Conservation (phyloP, 257 asterid genomes). For the Phtheirospermum japonicum region DNA sequence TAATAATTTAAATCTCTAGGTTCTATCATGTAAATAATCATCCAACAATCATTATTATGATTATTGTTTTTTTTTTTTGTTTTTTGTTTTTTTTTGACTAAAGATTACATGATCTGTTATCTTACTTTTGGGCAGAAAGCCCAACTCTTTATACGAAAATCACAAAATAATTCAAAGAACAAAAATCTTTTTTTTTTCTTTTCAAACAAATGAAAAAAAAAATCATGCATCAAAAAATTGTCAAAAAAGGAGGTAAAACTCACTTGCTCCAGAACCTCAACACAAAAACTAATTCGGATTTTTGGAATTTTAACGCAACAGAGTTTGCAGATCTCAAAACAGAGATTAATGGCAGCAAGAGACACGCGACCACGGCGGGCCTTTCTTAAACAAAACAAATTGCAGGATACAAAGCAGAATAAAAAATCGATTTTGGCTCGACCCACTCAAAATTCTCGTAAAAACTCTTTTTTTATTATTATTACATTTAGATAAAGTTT, state of each 20-base stretch:
- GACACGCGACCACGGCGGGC: too few species aligned
- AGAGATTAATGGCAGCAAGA: not conserved
- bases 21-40: too few species aligned
- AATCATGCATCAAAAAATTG: slow-evolving; percentile 20
- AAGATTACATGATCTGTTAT: too few species aligned
- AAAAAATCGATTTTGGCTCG: slow-evolving; percentile 14
- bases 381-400: not conserved
- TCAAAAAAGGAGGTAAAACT: slow-evolving; percentile 18
- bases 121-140: too few species aligned
- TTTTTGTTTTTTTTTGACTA: too few species aligned
- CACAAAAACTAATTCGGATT: slow-evolving; percentile 23
- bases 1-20: too few species aligned
- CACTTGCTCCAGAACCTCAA: slow-evolving; percentile 27
- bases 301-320: not conserved
- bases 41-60: too few species aligned
- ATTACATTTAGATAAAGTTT: not conserved
- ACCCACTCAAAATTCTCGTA: slow-evolving; percentile 8
- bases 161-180: not conserved
- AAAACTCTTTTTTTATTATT: slow-evolving; percentile 4
- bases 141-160: not conserved
- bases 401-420: slow-evolving; percentile 40
- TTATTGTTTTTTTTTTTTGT: too few species aligned
- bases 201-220: not conserved
- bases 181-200: not conserved
- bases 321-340: slow-evolving; percentile 47